These are phyloP conservation scores for Rhamnella rubrinervis DNA, from an alignment of 331 rosid species.

Conservation along the genomic window DNA sequence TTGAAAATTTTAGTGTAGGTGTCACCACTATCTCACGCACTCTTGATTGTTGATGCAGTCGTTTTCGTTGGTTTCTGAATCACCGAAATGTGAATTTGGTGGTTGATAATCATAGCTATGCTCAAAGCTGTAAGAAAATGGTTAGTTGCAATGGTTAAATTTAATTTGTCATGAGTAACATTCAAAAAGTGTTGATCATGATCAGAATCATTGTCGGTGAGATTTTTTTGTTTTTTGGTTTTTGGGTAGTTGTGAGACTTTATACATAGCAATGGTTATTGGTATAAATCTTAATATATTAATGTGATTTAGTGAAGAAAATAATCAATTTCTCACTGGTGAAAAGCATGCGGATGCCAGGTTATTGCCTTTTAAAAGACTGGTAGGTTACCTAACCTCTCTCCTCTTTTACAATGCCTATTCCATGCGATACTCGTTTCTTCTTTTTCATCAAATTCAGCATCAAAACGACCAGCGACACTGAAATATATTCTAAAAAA, in stretches of 20 bases:
- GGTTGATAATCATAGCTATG: background rate
- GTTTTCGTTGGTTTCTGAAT: background rate
- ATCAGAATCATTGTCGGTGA: background rate
- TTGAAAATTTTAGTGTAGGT: conserved; percentile 2
- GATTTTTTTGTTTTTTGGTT: too few relatives aligned
- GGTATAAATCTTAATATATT: too few relatives aligned
- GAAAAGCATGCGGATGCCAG: too few relatives aligned
- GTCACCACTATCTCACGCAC: background rate
- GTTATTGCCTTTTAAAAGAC: too few relatives aligned
- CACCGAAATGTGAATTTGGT: conserved; percentile 18
- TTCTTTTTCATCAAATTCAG: too few relatives aligned
- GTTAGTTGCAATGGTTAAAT: too few relatives aligned
- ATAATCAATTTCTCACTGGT: background rate
- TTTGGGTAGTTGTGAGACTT: background rate
- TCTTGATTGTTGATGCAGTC: background rate
- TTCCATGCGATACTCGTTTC: too few relatives aligned
- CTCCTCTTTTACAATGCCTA: too few relatives aligned
- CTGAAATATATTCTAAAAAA: too few relatives aligned
- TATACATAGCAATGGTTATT: background rate
- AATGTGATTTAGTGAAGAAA: background rate
- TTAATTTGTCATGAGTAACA: too few relatives aligned
- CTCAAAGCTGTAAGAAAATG: conserved; percentile 8
- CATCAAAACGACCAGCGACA: too few relatives aligned
- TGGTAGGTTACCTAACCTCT: too few relatives aligned
- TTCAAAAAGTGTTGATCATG: conserved; percentile 11